A percentile compares a stretch with the other conserved stretches of the same genome.
Conservation (phyloP, 2,329 filamentous ascomycete species). For the Pseudocercospora crystallina region DNA sequence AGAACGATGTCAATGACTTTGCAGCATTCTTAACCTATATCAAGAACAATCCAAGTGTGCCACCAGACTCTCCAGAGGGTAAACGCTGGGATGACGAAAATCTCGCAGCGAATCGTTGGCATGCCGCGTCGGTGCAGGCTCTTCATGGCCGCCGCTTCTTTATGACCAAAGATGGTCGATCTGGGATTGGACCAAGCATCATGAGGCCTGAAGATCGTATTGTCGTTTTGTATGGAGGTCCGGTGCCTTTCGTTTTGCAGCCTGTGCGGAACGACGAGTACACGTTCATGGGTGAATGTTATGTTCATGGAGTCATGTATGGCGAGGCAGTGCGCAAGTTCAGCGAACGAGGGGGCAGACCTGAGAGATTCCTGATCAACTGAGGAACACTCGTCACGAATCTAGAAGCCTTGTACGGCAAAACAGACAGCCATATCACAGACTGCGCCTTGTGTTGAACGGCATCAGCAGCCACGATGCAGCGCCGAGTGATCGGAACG, state of each 20-base stretch:
- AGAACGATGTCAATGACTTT: not conserved
- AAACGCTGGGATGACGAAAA: not conserved
- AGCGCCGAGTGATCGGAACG: too few relatives aligned
- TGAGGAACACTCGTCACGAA: too few relatives aligned
- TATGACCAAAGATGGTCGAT: not conserved
- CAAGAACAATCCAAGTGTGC: not conserved
- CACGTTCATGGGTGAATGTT: conserved; percentile 5
- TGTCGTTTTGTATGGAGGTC: conserved; percentile 1
- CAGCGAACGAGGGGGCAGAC: too few relatives aligned
- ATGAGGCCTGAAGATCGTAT: not conserved
- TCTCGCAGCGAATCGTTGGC: not conserved
- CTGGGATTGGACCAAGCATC: conserved; percentile 7
- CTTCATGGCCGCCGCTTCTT: conserved; percentile 5
- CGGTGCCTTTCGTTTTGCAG: conserved; percentile 7
- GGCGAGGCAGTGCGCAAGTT: conserved; percentile 2
- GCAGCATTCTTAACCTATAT: not conserved
- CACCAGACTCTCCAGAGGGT: not conserved
- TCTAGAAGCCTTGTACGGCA: too few relatives aligned
- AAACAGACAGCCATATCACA: too few relatives aligned
- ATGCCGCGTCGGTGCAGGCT: not conserved
- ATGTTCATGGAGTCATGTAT: conserved; percentile 8
- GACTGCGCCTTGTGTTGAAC: too few relatives aligned
- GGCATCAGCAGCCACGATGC: too few relatives aligned
- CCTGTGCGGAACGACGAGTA: not conserved
- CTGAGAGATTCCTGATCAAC: too few relatives aligned